Base-by-base conservation (phyloP, 1,139 yeast genomes). In the Yamadazyma diospyri region DNA sequence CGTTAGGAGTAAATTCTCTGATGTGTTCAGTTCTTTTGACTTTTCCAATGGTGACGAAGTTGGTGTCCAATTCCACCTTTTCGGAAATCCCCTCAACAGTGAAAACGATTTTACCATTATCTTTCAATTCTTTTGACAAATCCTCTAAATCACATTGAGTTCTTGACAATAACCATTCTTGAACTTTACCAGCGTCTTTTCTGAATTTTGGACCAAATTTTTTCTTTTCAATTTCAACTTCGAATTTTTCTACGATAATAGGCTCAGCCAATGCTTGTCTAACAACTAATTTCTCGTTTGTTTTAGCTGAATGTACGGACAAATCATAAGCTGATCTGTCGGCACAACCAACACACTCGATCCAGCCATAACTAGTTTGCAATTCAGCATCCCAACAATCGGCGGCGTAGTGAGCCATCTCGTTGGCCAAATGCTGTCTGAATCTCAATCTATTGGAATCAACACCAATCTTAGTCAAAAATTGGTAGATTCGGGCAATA, bases 311-410 rank as follows among this genome's bases (percentile, higher is more conserved):
- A 58, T 94, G 99, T 38, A 94, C 98, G 34, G 92, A 76, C 62
- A 94, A 78, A 66, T 94, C 99, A 59, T 88, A 94, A 28, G 99
- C 99, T 32, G 96, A 86, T 70, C 99, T 81, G 64, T 94, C 99
- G 43, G 99, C 99, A 71, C 98, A 92, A 48, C 99, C 99, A 55
- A 92, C 97, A 79, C 98, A 92, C 69, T 94, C 99, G 51, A 94
- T 84, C 99, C 99, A 94, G 48, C 99, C 97, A 56, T 86, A 94
- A 23, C 96, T 85, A 26, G 96, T 83, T 52, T 85, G 81, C 51
- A 94, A 74, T 71, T 94, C 99, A 45, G 96, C 97, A 69, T 94
- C 99, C 99, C 99, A 94, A 72, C 99, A 94, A 67, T 94, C 99
- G 47, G 95, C 81, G 39, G 98, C 98, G 60, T 94, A 94, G 62